Evolutionary conservation across 2,329 filamentous ascomycete species (phyloP).

Genomic region (Xylariaceae sp.): DNA sequence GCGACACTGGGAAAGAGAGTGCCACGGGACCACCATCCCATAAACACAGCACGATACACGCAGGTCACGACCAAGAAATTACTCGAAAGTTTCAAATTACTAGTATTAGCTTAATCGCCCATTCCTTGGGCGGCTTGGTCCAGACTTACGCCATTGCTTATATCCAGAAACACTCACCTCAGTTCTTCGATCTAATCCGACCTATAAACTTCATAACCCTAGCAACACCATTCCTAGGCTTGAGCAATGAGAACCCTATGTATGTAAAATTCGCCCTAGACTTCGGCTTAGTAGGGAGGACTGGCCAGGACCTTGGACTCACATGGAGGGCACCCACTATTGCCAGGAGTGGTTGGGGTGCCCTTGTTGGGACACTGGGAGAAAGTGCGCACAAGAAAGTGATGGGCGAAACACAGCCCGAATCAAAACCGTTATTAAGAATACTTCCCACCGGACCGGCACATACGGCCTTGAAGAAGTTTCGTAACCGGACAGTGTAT

Average conservation of each 20-base stretch:
- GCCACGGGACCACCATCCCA: slow-evolving; percentile 50
- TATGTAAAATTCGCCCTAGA: slow-evolving; percentile 97
- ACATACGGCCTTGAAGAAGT: slow-evolving; percentile 80
- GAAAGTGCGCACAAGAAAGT: slow-evolving; percentile 60
- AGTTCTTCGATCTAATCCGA: slow-evolving; percentile 81
- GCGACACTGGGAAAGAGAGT: slow-evolving; percentile 37
- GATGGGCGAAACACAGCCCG: slow-evolving; percentile 62
- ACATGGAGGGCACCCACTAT: slow-evolving; percentile 90
- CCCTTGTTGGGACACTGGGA: slow-evolving; percentile 77
- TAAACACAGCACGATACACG: slow-evolving; percentile 58
- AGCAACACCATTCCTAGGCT: slow-evolving; percentile 80
- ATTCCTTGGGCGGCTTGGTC: slow-evolving; percentile 84
- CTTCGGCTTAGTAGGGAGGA: slow-evolving; percentile 92
- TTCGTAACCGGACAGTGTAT: slow-evolving; percentile 86
- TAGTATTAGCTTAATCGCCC: slow-evolving; percentile 91
- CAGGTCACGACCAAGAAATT: slow-evolving; percentile 26
- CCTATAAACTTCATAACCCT: slow-evolving; percentile 89
- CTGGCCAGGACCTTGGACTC: slow-evolving; percentile 88
- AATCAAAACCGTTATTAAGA: slow-evolving; percentile 81
- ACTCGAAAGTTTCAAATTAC: slow-evolving; percentile 74
- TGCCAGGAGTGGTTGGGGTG: slow-evolving; percentile 81
- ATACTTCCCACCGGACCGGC: slow-evolving; percentile 90
- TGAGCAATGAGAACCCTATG: slow-evolving; percentile 95
- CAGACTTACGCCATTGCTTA: slow-evolving; percentile 96
- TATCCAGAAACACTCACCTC: slow-evolving; percentile 90